A percentile compares a stretch with the other conserved stretches of the same genome.
phyloP scores from a whole-genome alignment of 805 yeast species.

The Candida palmyrensis region DNA sequence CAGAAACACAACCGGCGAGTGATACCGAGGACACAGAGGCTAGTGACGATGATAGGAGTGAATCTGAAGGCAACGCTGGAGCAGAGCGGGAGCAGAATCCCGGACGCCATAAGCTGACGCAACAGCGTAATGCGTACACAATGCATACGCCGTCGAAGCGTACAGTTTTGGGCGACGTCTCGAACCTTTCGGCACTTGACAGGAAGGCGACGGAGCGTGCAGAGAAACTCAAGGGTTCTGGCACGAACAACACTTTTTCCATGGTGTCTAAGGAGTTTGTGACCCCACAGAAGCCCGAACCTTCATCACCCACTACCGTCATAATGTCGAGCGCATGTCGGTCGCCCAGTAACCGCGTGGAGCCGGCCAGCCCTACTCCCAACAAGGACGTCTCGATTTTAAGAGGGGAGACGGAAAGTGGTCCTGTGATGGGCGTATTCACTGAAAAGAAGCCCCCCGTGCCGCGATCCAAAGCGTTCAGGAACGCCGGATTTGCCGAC shows the following conservation, averaged over 20 bases:
- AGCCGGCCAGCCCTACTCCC: constrained; percentile 39
- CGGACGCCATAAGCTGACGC: constrained; percentile 8
- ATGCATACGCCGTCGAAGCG: constrained; percentile 8
- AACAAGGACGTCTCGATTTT: constrained; percentile 15
- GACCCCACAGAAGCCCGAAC: constrained; percentile 31
- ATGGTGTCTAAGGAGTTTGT: constrained; percentile 8
- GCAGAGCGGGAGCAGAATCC: constrained; percentile 3
- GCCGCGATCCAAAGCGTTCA: constrained; percentile 3
- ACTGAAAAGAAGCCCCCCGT: constrained; percentile 18
- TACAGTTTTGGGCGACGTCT: constrained; percentile 18
- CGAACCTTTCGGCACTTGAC: constrained; percentile 16
- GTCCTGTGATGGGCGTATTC: constrained; percentile 36
- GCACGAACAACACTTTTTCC: constrained; percentile 11
- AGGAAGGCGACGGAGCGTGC: no score
- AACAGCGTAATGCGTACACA: no score
- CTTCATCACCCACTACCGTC: constrained; percentile 40
- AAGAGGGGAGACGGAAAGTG: no score
- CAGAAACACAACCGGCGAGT: constrained; percentile 13
- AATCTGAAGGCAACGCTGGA: constrained; percentile 10
- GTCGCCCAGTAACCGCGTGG: constrained; percentile 6
- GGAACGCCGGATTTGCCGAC: not conserved
- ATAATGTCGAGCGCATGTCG: constrained; percentile 29
- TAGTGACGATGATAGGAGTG: constrained; percentile 11
- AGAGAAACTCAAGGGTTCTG: not conserved
- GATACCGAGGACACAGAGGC: constrained; percentile 8